These are phyloP conservation scores for Amauroascus niger DNA, from an alignment of 2,329 filamentous ascomycete genomes.

Conservation along the genomic window DNA sequence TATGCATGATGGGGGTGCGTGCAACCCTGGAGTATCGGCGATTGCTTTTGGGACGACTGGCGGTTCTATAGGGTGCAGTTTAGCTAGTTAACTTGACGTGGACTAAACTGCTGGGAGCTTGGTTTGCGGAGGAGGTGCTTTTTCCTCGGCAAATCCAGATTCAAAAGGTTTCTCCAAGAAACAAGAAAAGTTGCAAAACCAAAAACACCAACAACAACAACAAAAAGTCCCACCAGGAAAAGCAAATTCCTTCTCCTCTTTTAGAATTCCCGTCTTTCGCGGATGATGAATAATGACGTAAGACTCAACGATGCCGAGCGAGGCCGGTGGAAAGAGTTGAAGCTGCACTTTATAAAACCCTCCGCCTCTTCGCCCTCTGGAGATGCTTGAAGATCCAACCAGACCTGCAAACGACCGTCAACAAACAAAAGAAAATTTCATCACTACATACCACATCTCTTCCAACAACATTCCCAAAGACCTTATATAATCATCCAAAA, in stretches of 20 bases:
- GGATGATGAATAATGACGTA: slow-evolving; percentile 11
- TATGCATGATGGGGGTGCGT: neutral
- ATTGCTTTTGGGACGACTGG: too few species aligned
- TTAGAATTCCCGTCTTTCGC: neutral
- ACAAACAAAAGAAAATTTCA: neutral
- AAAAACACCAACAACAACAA: too few species aligned
- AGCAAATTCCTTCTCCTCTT: neutral
- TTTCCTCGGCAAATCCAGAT: neutral
- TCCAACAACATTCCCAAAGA: too few species aligned
- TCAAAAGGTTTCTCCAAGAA: neutral
- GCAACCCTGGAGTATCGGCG: neutral
- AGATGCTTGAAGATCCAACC: too few species aligned
- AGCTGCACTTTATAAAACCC: neutral
- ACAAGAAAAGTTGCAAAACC: neutral
- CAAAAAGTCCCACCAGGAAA: too few species aligned
- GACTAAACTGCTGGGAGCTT: too few species aligned
- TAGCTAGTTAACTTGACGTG: too few species aligned
- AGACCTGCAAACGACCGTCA: neutral
- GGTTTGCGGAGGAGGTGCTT: neutral
- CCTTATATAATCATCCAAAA: slow-evolving; percentile 1
- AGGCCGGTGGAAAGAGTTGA: neutral
- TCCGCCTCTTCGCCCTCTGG: neutral
- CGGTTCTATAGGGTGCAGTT: too few species aligned
- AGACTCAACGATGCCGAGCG: neutral
- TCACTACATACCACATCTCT: neutral